Base-by-base conservation (phyloP, 2,329 filamentous ascomycete genomes). In the Curvularia eragrostidis region DNA sequence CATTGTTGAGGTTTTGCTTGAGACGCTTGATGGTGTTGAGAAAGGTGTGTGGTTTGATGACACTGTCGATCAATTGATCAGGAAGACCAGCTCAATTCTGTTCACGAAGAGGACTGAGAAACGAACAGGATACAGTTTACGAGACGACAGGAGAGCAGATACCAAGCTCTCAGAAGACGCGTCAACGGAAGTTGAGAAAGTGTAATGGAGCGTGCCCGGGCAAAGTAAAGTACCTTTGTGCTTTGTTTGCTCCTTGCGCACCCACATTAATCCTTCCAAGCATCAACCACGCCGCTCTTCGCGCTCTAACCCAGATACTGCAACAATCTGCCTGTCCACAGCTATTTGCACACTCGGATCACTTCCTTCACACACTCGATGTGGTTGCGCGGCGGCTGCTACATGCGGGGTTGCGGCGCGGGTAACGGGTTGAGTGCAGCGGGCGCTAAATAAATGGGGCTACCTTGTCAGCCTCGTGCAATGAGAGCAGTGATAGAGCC, bases 331-430 rank as follows among this genome's bases (percentile, higher is more conserved):
- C 43, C 12, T 15, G 10, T 12, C 15, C 21, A 24, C 46, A 52
- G 19, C 58, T 61, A 58, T 63, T 52, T 21, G 48, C 5, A 30
- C 43, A 44, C 50, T 21, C 36, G 21, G 50, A 43, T 46, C 52
- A 58, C 52, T 30, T 30, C 28, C 18, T 19, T 30, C 23, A 15
- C 10, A 24, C 46, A 41, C 39, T 13, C 23, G n/a, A 46, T 39
- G 18, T n/a, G 53, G 26, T 39, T 26, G 26, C 41, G 36, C 52
- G 54, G 52, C 47, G 44, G 48, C 21, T 54, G 36, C 39, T 39
- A 51, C 30, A 54, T 56, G 61, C 58, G 55, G 54, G 55, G 61
- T 50, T 58, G 57, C 48, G 57, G 60, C 53, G 50, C 24, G 21
- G 46, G 61, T 51, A 49, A 53, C 54, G 46, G 53, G 43, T 56